A percentile compares a stretch with the other conserved stretches of the same genome.
Conservation (phyloP, 2,329 filamentous ascomycete genomes). For the Hysterium pulicare region DNA sequence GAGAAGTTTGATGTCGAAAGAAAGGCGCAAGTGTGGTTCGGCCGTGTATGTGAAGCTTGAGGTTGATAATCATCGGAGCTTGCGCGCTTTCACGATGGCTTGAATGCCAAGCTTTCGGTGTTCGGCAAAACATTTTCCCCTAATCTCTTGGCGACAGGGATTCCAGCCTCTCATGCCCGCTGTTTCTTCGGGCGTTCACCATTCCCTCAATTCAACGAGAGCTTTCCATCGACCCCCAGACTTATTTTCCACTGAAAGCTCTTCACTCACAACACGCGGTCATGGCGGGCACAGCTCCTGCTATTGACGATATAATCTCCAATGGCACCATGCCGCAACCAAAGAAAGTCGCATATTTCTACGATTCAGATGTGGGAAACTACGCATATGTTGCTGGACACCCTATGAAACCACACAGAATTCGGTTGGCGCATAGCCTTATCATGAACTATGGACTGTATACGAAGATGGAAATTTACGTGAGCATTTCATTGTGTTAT, state of each 20-base stretch:
- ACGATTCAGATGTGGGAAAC: slow-evolving; percentile 96
- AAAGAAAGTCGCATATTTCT: slow-evolving; percentile 96
- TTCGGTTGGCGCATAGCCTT: slow-evolving; percentile 62
- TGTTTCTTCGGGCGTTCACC: slow-evolving; percentile 1
- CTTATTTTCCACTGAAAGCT: neutral
- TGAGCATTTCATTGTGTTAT: slow-evolving; percentile 34
- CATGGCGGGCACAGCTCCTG: slow-evolving; percentile 11
- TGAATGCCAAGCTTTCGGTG: neutral
- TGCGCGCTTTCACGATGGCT: neutral
- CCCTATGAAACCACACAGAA: slow-evolving; percentile 66
- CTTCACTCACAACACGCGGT: slow-evolving; percentile 2
- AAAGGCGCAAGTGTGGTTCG: slow-evolving; percentile 7
- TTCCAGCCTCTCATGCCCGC: slow-evolving; percentile 2
- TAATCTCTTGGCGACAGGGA: neutral
- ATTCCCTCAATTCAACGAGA: slow-evolving; percentile 3
- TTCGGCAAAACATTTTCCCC: neutral
- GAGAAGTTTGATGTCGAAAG: slow-evolving; percentile 2
- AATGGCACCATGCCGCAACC: slow-evolving; percentile 23
- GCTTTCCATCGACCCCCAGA: neutral
- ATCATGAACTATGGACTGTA: slow-evolving; percentile 73
- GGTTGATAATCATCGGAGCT: slow-evolving; percentile 3
- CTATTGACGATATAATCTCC: slow-evolving; percentile 11
- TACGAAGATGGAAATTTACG: slow-evolving; percentile 70
- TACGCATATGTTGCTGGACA: slow-evolving; percentile 85
- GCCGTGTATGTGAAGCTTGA: slow-evolving; percentile 8